phyloP scores from a whole-genome alignment of 1,284 basidiomycete species.

The Coriolopsis trogii region DNA sequence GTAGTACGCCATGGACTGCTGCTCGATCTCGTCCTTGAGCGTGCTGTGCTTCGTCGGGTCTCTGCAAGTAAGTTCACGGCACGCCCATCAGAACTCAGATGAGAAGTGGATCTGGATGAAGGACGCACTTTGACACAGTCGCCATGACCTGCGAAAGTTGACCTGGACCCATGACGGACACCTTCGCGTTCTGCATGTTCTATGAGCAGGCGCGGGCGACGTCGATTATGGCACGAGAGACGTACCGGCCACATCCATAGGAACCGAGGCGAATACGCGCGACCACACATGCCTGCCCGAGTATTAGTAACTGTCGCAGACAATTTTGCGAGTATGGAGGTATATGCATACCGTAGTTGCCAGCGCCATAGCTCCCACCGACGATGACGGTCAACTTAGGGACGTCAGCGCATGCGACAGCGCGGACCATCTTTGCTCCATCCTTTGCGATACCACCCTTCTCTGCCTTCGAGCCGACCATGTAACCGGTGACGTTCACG shows the following conservation, averaged over 20 bases:
- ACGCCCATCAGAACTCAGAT: no score
- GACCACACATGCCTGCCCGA: slow-evolving; percentile 78
- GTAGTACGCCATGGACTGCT: slow-evolving; percentile 85
- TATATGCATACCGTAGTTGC: slow-evolving; percentile 91
- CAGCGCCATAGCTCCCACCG: slow-evolving; percentile 95
- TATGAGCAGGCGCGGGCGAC: slow-evolving; percentile 2
- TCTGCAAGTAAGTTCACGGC: no score
- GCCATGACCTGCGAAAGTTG: slow-evolving; percentile 94
- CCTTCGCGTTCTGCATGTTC: slow-evolving; percentile 76
- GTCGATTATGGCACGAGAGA: slow-evolving; percentile 14
- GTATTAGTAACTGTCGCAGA: no score
- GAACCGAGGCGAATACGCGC: slow-evolving; percentile 93
- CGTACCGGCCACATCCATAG: slow-evolving; percentile 97
- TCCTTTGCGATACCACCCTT: slow-evolving; percentile 96
- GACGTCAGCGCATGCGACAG: slow-evolving; percentile 92
- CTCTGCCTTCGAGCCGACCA: slow-evolving; percentile 95
- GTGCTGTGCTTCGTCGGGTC: slow-evolving; percentile 76
- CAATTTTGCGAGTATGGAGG: no score
- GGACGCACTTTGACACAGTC: slow-evolving; percentile 75
- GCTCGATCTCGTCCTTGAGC: slow-evolving; percentile 82
- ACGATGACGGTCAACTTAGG: slow-evolving; percentile 94
- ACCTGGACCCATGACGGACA: slow-evolving; percentile 96
- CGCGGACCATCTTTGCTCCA: slow-evolving; percentile 97
- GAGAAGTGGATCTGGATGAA: slow-evolving; percentile 25
- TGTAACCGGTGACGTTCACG: slow-evolving; percentile 93